Evolutionary conservation across 371 early-diverging fungal genomes (phyloP).

Genomic region (Mucor mucedo): DNA sequence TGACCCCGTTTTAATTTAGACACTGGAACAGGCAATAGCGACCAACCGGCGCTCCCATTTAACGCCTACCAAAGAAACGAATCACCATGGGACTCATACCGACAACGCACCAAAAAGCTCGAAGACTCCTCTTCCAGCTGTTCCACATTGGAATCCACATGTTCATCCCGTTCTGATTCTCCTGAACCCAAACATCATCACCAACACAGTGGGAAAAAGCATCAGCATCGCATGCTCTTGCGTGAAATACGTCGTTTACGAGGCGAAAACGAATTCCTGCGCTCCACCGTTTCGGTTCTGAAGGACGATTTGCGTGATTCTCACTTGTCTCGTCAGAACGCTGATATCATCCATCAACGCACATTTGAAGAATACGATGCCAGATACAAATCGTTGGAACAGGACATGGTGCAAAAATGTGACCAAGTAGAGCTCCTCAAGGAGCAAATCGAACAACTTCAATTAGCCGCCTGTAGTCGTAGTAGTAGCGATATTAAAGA

Average conservation of each 20-base stretch:
- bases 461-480: slow-evolving; percentile 4
- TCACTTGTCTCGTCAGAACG: slow-evolving; percentile 38
- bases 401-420: slow-evolving; percentile 34
- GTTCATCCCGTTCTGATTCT: slow-evolving; percentile 20
- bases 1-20: not conserved
- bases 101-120: slow-evolving; percentile 1
- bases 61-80: slow-evolving; percentile 11
- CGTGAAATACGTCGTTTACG: slow-evolving; percentile 51
- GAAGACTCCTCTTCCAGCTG: slow-evolving; percentile 14
- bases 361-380: slow-evolving; percentile 38
- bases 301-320: slow-evolving; percentile 45
- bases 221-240: slow-evolving; percentile 31
- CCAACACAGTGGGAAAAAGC: slow-evolving; percentile 21
- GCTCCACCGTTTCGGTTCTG: slow-evolving; percentile 37
- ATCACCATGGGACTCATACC: slow-evolving; percentile 19
- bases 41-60: not conserved
- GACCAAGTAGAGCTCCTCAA: slow-evolving; percentile 38
- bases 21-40: slow-evolving; percentile 1
- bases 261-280: slow-evolving; percentile 42
- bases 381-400: slow-evolving; percentile 34
- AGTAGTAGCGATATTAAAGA: not conserved
- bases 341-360: slow-evolving; percentile 45
- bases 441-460: slow-evolving; percentile 30
- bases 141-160: slow-evolving; percentile 17
- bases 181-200: slow-evolving; percentile 20